Base-by-base conservation (phyloP, 192 early-diverging fungal genomes). In the Coemansia sp. region DNA sequence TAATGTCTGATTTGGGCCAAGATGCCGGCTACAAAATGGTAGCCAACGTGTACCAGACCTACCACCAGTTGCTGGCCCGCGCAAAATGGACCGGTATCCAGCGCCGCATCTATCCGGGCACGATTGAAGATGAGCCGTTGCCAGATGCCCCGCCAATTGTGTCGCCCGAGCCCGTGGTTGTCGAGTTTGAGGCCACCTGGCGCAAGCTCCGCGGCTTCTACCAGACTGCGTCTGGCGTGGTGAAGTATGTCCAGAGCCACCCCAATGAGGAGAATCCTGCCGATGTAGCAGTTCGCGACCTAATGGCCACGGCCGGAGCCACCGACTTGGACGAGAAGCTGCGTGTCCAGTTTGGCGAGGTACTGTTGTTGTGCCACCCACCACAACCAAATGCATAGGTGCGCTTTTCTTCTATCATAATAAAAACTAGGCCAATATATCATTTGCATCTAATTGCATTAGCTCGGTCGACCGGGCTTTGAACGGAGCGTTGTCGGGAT, bases 331-430 rank as follows among this genome's bases (percentile, higher is more conserved):
- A 75, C 27, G 66, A 60, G 28, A n/a, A 22, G 5, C 41, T 75
- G n/a, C 44, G 47, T 10, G 20, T 69, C 5, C 20, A 75, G 38
- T 75, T 65, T 65, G 60, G 61, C 52, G 56, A 75, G 32, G 39
- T 53, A 1, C 46, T 64, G 25, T 4, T 73, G 17, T 27, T 67
- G 45, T 35, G 59, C 22, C 70, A 59, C 30, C 64, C 68, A 8
- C 67, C 67, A 1, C 30, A 17, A 3, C 14, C 15, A 8, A n/a
- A 11, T 5, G 8, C 4, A 15, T 40, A 19, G 39, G 8, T 40
- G 19, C 19, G n/a, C 19, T 19, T 40, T 40, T 19, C 19, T 15
- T 17, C 14, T 2, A 5, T 9, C 39, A 8, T 40, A 6, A n/a
- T n/a, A 15, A n/a, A 36, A 36, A 36, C 11, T n/a, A 2, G 12